phyloP scores from a whole-genome alignment of 306 rosid genomes.

The Citrullus mucosospermus region DNA sequence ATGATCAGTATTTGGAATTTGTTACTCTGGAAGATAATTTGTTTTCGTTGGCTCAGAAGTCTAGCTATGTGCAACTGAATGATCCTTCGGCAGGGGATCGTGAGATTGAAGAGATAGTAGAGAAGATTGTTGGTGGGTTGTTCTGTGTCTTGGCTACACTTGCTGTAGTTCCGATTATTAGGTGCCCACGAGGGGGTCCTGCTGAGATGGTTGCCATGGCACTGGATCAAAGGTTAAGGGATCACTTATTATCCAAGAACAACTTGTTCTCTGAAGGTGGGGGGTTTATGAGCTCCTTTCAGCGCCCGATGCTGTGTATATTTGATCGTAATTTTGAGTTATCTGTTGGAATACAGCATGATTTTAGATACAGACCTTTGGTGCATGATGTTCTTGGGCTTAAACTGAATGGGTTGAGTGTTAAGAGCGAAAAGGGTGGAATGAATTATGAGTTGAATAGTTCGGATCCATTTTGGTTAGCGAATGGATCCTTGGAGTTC shows the following conservation, averaged over 20 bases:
- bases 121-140: conserved; percentile 60
- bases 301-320: conserved; percentile 80
- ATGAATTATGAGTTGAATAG: conserved; percentile 76
- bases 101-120: conserved; percentile 83
- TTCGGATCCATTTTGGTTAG: conserved; percentile 77
- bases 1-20: conserved; percentile 90
- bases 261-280: conserved; percentile 76
- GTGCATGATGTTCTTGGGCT: conserved; percentile 87
- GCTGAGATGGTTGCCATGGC: conserved; percentile 94
- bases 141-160: conserved; percentile 84
- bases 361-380: conserved; percentile 79
- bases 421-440: conserved; percentile 84
- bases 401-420: conserved; percentile 74
- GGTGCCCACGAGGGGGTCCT: conserved; percentile 84
- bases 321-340: conserved; percentile 86
- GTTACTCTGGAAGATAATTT: conserved; percentile 76
- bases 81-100: conserved; percentile 91
- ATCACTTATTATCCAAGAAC: conserved; percentile 77
- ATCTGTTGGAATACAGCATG: conserved; percentile 87
- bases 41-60: conserved; percentile 68
- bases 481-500: conserved; percentile 69
- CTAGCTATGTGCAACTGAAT: conserved; percentile 62
- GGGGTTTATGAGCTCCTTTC: conserved; percentile 59
- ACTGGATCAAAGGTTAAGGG: conserved; percentile 80
- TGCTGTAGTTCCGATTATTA: conserved; percentile 68